Percentiles rank a stretch among this genome's conserved stretches.
These are phyloP conservation scores for Clitoria ternatea DNA, from an alignment of 306 rosid genomes.

Conservation along the genomic window DNA sequence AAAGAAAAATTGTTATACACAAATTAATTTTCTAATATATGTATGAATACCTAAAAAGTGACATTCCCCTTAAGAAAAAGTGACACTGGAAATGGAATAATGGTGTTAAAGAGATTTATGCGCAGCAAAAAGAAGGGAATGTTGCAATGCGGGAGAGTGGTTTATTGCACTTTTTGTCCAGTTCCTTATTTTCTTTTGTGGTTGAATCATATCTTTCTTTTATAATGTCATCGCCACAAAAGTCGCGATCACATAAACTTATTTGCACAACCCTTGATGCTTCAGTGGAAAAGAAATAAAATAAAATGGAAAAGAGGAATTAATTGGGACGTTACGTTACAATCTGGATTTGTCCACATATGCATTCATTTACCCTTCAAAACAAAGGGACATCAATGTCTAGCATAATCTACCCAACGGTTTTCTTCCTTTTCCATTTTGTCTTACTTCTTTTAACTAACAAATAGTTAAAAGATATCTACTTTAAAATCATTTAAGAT, in stretches of 20 bases:
- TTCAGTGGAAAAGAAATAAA: not conserved
- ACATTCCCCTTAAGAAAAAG: too few relatives aligned
- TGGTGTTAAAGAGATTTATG: too few relatives aligned
- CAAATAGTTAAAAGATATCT: not conserved
- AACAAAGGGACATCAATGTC: conserved; percentile 2
- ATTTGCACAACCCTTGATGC: not conserved
- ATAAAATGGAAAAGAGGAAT: not conserved
- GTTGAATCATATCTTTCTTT: too few relatives aligned
- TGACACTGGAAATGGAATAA: too few relatives aligned
- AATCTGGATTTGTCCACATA: conserved; percentile 2
- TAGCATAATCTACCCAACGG: not conserved
- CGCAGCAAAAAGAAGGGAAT: too few relatives aligned
- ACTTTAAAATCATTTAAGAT: too few relatives aligned
- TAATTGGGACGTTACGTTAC: conserved; percentile 7
- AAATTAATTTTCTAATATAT: too few relatives aligned
- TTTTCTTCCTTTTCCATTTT: not conserved
- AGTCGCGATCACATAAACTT: conserved; percentile 20
- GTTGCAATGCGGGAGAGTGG: too few relatives aligned
- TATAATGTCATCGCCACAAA: conserved; percentile 11
- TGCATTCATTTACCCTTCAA: not conserved
- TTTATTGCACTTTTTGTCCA: too few relatives aligned
- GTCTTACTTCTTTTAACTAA: not conserved
- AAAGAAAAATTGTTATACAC: too few relatives aligned
- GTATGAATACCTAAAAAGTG: too few relatives aligned
- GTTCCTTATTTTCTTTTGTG: too few relatives aligned